These are phyloP conservation scores for Rhodotorula sp. DNA, from an alignment of 1,284 basidiomycete genomes.

Conservation along the genomic window DNA sequence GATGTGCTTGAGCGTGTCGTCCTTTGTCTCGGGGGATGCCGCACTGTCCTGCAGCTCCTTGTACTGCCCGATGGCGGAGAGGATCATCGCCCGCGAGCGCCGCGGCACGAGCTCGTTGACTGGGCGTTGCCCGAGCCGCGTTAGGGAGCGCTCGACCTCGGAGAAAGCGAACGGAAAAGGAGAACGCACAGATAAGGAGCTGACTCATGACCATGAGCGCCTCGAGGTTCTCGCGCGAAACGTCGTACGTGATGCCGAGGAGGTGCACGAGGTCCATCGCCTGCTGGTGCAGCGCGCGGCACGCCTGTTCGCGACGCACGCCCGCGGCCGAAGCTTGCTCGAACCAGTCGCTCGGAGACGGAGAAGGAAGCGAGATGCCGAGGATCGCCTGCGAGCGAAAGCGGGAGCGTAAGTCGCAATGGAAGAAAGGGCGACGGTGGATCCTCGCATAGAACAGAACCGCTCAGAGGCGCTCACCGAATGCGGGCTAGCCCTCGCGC, in stretches of 20 bases:
- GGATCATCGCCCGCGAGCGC: slow-evolving; percentile 9
- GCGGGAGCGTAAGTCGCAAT: background rate
- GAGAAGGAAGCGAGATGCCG: slow-evolving; percentile 11
- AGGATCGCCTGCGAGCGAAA: slow-evolving; percentile 19
- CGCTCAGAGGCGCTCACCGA: slow-evolving; percentile 9
- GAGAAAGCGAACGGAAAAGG: background rate
- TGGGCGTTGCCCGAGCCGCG: background rate
- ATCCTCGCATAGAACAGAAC: no score
- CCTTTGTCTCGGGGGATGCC: background rate
- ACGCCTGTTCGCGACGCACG: slow-evolving; percentile 22
- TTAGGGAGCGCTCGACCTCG: no score
- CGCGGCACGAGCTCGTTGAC: slow-evolving; percentile 30
- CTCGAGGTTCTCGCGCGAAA: slow-evolving; percentile 20
- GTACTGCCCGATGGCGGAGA: slow-evolving; percentile 16
- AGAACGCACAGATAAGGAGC: slow-evolving; percentile 23
- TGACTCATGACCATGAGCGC: slow-evolving; percentile 21
- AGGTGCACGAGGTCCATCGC: slow-evolving; percentile 21
- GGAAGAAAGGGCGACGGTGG: no score
- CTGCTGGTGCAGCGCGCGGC: slow-evolving; percentile 10
- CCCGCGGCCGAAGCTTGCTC: slow-evolving; percentile 18
- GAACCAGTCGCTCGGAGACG: background rate
- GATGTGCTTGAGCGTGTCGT: slow-evolving; percentile 6
- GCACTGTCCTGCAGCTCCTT: slow-evolving; percentile 26
- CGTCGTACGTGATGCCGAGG: slow-evolving; percentile 7
- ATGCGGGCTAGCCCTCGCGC: slow-evolving; percentile 29